Evolutionary conservation across 2,329 filamentous ascomycete genomes (phyloP).

Genomic region (Pseudogymnoascus sp.): DNA sequence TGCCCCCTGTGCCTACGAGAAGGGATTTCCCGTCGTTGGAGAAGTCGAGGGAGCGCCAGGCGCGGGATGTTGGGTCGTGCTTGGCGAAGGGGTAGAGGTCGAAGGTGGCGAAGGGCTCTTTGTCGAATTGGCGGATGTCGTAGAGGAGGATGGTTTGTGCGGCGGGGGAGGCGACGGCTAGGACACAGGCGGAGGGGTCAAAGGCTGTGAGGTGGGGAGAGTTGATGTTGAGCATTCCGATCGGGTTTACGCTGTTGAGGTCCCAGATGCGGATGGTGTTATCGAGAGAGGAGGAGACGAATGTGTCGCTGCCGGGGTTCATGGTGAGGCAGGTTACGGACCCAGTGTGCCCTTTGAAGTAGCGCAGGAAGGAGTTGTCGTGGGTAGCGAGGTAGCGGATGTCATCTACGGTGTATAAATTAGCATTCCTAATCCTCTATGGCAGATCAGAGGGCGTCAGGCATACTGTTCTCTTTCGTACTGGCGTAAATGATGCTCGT

Average conservation of each 20-base stretch:
- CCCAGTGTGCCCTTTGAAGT: conserved; percentile 85
- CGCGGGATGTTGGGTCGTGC: conserved; percentile 31
- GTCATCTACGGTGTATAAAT: conserved; percentile 47
- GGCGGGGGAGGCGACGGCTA: conserved; percentile 78
- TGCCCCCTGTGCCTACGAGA: conserved; percentile 74
- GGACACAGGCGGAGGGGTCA: conserved; percentile 86
- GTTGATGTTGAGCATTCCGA: conserved; percentile 73
- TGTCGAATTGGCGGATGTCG: conserved; percentile 89
- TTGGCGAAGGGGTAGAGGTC: conserved; percentile 51
- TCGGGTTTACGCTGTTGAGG: conserved; percentile 64
- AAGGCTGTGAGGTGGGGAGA: conserved; percentile 79
- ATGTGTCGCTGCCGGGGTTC: conserved; percentile 80
- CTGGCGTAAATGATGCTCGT: conserved; percentile 92
- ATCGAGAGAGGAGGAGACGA: conserved; percentile 86
- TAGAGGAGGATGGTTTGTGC: conserved; percentile 81
- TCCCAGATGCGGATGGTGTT: conserved; percentile 92
- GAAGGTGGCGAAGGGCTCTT: conserved; percentile 79
- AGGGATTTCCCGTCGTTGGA: conserved; percentile 90
- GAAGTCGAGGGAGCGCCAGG: conserved; percentile 88
- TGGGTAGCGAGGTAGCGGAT: conserved; percentile 85
- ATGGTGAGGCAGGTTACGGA: conserved; percentile 77
- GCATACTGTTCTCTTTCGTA: conserved; percentile 80
- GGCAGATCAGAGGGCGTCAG: not conserved
- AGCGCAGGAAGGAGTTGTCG: conserved; percentile 93
- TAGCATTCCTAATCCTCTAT: not conserved